phyloP scores from a whole-genome alignment of 2,329 filamentous ascomycete species.

The Chaetomium olivaceum region DNA sequence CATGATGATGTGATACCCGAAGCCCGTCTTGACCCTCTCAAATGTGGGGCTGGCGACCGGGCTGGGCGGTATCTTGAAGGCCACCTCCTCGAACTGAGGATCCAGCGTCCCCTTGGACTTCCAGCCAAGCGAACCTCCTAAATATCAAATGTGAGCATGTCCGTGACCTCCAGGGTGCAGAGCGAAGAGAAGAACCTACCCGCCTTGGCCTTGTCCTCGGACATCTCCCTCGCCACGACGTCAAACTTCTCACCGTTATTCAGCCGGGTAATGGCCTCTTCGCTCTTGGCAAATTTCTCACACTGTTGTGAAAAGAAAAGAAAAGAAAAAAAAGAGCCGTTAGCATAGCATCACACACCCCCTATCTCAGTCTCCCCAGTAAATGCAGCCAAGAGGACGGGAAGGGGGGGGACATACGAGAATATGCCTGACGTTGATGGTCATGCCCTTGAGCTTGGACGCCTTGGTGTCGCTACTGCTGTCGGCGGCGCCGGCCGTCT shows the following conservation, averaged over 20 bases:
- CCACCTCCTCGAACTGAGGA: conserved; percentile 69
- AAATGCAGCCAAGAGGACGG: not conserved
- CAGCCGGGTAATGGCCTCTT: conserved; percentile 71
- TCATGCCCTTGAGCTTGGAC: conserved; percentile 53
- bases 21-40: conserved; percentile 70
- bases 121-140: conserved; percentile 72
- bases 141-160: conserved; percentile 21
- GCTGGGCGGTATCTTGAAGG: conserved; percentile 67
- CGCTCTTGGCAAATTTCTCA: conserved; percentile 75
- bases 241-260: conserved; percentile 70
- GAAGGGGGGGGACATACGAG: conserved; percentile 44
- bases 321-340: not conserved
- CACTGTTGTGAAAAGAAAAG: conserved; percentile 48
- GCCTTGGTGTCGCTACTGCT: conserved; percentile 27
- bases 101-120: conserved; percentile 68
- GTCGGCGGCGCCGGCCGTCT: conserved; percentile 30
- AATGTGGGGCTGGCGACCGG: conserved; percentile 64
- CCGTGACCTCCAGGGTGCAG: not conserved
- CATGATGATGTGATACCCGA: conserved; percentile 82
- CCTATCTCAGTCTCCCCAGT: not conserved
- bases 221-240: conserved; percentile 70
- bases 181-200: conserved; percentile 44
- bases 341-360: not conserved
- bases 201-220: conserved; percentile 74
- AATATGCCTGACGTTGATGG: conserved; percentile 75